Base-by-base conservation (phyloP, 2,329 filamentous ascomycete genomes). In the Salinomyces thailandicus region DNA sequence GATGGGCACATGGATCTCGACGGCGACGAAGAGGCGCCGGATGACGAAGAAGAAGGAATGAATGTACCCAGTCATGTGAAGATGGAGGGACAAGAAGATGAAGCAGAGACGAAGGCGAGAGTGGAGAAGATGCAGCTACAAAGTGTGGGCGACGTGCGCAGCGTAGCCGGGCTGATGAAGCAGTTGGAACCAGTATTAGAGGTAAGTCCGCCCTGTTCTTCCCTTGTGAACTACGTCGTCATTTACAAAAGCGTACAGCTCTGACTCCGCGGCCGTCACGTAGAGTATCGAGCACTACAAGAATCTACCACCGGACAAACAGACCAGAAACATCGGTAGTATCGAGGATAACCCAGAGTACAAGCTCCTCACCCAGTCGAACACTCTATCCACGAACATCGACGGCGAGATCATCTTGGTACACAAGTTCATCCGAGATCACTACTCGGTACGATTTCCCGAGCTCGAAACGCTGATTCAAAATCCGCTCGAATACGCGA, bases 341-440 rank as follows among this genome's bases (percentile, higher is more conserved):
- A 79, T 93, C 52, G 86, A 94, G 62, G 85, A 93, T 54, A 86
- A 93, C 51, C 85, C 85, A 35, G 86, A 93, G 59, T 94, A 93
- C 61, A 78, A 85, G 59, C 75, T 94, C 22, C 66, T 94, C 39
- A 93, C 85, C 20, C 79, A 91, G 57, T 86, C 86, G 12, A 94
- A 94, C 57, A 82, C 80, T 16, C 72, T 93, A 5, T 93, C 91
- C 1, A 93, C 89, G 5, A 81, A 83, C 45, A 95, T 96, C 48
- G 87, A 94, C 49, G 85, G 84, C 55, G 89, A 96, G 60, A 83
- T 96, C 31, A 82, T 83, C 20, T 73, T 91, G 5, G 84, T 96
- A 15, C 91, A 98, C 69, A 98, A 98, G 63, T 93, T 85, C 60
- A 85, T 95, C 41, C 77, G 89, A 53, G 91, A 98, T 54, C 85